Percentiles rank a stretch among this genome's conserved stretches.
Conservation (phyloP, 108 stramenopile genomes). For the Conticribra guillardii region DNA sequence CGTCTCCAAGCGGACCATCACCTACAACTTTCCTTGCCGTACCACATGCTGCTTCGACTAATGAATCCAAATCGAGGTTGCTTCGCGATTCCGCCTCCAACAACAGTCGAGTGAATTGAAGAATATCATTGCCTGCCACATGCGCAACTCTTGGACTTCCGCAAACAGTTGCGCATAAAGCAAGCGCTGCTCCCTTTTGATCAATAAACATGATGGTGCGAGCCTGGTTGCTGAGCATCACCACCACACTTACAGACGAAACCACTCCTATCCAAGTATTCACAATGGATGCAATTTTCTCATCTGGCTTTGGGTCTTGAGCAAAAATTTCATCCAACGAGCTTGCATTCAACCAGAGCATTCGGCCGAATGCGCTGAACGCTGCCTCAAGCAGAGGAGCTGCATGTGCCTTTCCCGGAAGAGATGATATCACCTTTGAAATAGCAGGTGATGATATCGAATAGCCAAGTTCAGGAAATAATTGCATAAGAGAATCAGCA, state of each 20-base stretch:
- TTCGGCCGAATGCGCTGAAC: conserved; percentile 24
- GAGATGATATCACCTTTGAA: conserved; percentile 15
- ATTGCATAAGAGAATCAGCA: conserved; percentile 34
- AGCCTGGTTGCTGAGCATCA: conserved; percentile 31
- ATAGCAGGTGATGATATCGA: conserved; percentile 30
- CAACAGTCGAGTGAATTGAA: conserved; percentile 21
- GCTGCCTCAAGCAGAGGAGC: conserved; percentile 25
- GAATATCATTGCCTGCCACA: conserved; percentile 28
- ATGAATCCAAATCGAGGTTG: conserved; percentile 22
- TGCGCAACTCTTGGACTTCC: conserved; percentile 24
- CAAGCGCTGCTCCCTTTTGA: conserved; percentile 41
- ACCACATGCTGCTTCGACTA: conserved; percentile 39
- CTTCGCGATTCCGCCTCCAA: conserved; percentile 26
- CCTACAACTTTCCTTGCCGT: conserved; percentile 42
- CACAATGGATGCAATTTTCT: conserved; percentile 21
- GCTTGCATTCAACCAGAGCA: conserved; percentile 39
- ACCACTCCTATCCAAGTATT: conserved; percentile 28
- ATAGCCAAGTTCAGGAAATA: conserved; percentile 35
- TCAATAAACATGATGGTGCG: conserved; percentile 34
- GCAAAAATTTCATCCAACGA: conserved; percentile 31
- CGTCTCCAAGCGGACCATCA: conserved; percentile 43
- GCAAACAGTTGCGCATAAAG: conserved; percentile 34
- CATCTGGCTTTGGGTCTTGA: conserved; percentile 26
- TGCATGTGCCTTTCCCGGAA: conserved; percentile 14
- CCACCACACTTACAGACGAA: conserved; percentile 28